These are phyloP conservation scores for Monilinia fructicola DNA, from an alignment of 2,329 filamentous ascomycete genomes.

Conservation along the genomic window DNA sequence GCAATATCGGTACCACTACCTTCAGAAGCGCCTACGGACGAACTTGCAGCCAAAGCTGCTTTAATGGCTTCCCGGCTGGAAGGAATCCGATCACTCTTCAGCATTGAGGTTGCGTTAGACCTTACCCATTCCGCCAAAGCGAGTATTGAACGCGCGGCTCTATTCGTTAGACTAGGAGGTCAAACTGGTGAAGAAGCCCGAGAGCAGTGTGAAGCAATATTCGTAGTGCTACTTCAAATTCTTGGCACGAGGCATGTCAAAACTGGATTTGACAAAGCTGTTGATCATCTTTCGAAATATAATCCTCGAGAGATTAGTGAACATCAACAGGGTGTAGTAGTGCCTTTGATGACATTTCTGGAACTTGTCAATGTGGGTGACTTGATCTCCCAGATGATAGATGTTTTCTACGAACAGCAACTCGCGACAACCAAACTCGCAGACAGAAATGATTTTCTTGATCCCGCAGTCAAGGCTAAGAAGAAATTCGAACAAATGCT, in stretches of 20 bases:
- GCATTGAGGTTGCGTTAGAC: conserved; percentile 89
- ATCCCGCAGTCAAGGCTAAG: conserved; percentile 89
- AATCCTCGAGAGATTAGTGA: conserved; percentile 80
- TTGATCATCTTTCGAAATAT: conserved; percentile 86
- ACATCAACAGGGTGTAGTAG: conserved; percentile 73
- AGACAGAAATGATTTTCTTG: conserved; percentile 91
- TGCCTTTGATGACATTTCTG: conserved; percentile 90
- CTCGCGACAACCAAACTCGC: conserved; percentile 77
- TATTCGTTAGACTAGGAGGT: conserved; percentile 78
- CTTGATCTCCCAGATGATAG: conserved; percentile 97
- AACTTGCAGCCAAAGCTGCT: conserved; percentile 94
- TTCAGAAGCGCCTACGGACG: conserved; percentile 76
- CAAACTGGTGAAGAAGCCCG: conserved; percentile 79
- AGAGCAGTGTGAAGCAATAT: conserved; percentile 87
- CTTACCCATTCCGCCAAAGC: conserved; percentile 87
- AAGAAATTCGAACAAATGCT: conserved; percentile 99
- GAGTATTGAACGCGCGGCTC: conserved; percentile 79
- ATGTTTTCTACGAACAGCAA: conserved; percentile 98
- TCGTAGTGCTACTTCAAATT: conserved; percentile 78
- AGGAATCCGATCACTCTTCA: conserved; percentile 92
- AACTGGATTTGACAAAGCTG: conserved; percentile 89
- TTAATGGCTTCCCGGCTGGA: conserved; percentile 94
- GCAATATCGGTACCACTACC: conserved; percentile 45
- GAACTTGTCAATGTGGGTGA: conserved; percentile 98
- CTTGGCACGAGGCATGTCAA: conserved; percentile 86